phyloP scores from a whole-genome alignment of 1,284 basidiomycete species.

The Xanthoconium separans region DNA sequence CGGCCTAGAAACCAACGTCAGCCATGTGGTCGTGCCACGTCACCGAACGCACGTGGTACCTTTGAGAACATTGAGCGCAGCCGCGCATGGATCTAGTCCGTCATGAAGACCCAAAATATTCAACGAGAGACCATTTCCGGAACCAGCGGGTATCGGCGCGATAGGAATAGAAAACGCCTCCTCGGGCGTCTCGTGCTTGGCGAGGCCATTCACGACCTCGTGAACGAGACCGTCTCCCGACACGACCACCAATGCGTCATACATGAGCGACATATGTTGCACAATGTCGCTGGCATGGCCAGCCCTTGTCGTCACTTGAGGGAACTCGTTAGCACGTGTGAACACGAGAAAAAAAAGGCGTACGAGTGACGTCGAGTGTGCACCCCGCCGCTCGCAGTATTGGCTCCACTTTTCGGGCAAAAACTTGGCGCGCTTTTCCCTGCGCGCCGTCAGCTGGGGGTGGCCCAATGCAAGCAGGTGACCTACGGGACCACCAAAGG shows the following conservation, averaged over 20 bases:
- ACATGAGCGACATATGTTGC: conserved; percentile 58
- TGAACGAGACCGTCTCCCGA: conserved; percentile 91
- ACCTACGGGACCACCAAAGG: conserved; percentile 73
- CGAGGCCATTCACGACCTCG: conserved; percentile 93
- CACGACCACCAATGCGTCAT: conserved; percentile 79
- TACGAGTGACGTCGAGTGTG: conserved; percentile 58
- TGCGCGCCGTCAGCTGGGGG: conserved; percentile 33
- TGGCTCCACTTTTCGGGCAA: conserved; percentile 70
- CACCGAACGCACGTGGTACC: conserved; percentile 42
- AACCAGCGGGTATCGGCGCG: conserved; percentile 86
- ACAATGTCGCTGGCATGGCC: conserved; percentile 77
- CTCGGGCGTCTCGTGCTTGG: conserved; percentile 65
- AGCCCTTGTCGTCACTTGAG: conserved; percentile 66
- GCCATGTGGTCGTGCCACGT: neutral
- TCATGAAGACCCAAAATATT: conserved; percentile 74
- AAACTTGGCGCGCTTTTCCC: conserved; percentile 69
- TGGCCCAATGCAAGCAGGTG: neutral
- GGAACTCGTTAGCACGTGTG: conserved; percentile 4
- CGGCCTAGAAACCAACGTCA: conserved; percentile 43
- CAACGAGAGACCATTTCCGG: conserved; percentile 78
- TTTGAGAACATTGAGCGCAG: conserved; percentile 86
- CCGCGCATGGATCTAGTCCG: conserved; percentile 72
- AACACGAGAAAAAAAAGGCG: conserved; percentile 33
- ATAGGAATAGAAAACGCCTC: conserved; percentile 78
- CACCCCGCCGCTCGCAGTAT: conserved; percentile 80